These are phyloP conservation scores for Sphagnum tenellum DNA, from an alignment of 225 moss, liverwort and hornwort genomes.

Conservation along the genomic window DNA sequence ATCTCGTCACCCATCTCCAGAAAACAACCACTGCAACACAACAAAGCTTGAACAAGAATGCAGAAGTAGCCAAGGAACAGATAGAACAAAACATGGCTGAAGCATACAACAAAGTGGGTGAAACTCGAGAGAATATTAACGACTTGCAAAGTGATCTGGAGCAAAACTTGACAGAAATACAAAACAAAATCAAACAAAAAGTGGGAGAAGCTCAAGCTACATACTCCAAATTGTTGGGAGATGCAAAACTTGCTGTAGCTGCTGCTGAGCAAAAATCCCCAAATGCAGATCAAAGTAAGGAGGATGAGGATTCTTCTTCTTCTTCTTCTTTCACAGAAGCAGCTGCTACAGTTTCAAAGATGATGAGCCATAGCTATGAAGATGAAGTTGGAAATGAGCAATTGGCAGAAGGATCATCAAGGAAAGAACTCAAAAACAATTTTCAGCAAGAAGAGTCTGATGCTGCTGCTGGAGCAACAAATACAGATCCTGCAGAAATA, in stretches of 20 bases:
- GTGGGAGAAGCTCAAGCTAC: conserved; percentile 26
- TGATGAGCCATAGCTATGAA: conserved; percentile 8
- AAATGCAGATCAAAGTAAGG: conserved; percentile 15
- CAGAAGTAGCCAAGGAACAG: conserved; percentile 2
- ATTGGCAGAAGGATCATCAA: background rate
- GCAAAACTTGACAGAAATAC: conserved; percentile 18
- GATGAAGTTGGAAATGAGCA: conserved; percentile 6
- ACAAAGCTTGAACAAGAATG: background rate
- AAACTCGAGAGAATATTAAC: conserved; percentile 11
- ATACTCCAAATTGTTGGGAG: conserved; percentile 4
- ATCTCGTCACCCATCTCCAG: conserved; percentile 23
- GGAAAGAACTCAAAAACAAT: background rate
- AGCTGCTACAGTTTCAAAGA: conserved; percentile 4
- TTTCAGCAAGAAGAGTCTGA: conserved; percentile 4
- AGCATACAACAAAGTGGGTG: conserved; percentile 1
- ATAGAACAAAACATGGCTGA: conserved; percentile 1
- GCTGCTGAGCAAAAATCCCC: conserved; percentile 7
- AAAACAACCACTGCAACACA: conserved; percentile 12
- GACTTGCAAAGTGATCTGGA: background rate
- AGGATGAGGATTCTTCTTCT: conserved; percentile 11
- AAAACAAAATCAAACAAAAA: conserved; percentile 8
- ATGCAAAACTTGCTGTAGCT: background rate
- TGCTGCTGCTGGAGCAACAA: too few relatives aligned
- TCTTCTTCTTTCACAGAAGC: background rate
- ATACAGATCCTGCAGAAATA: conserved; percentile 8